These are phyloP conservation scores for Mallotus nudiflorus DNA, from an alignment of 345 rosid genomes.

Conservation along the genomic window DNA sequence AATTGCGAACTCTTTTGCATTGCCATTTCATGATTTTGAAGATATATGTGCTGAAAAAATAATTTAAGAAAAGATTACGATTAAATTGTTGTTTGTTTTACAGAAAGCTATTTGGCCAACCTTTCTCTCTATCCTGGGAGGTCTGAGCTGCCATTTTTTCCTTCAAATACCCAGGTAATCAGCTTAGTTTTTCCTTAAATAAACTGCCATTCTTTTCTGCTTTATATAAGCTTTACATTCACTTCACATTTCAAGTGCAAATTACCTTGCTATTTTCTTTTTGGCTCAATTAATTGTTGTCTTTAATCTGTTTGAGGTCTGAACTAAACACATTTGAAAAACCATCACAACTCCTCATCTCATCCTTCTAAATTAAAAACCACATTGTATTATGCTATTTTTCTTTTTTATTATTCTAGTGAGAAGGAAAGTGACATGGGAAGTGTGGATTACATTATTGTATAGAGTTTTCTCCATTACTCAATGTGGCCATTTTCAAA, in stretches of 20 bases:
- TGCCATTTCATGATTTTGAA: conserved; percentile 4
- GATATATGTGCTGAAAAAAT: conserved; percentile 6
- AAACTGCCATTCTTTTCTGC: neutral
- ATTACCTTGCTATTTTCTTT: neutral
- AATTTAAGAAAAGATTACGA: neutral
- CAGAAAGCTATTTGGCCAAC: conserved; percentile 91
- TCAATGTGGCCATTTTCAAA: no score
- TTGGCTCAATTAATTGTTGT: neutral
- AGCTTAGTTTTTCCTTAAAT: conserved; percentile 6
- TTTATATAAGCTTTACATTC: conserved; percentile 3
- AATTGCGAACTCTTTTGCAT: neutral
- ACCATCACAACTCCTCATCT: neutral
- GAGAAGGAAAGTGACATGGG: no score
- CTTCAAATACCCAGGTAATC: conserved; percentile 72
- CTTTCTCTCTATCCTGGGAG: conserved; percentile 89
- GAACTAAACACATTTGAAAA: neutral
- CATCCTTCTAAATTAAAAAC: neutral
- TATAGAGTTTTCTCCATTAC: no score
- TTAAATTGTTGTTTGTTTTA: conserved; percentile 15
- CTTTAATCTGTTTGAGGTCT: neutral
- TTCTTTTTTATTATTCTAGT: neutral
- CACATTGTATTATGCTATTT: no score
- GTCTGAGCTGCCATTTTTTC: conserved; percentile 85
- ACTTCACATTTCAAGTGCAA: neutral
- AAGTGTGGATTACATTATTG: no score